Evolutionary conservation across 306 rosid genomes (phyloP), one percentile per base, ranked within the genome.

Genomic region (Glycine soja): DNA sequence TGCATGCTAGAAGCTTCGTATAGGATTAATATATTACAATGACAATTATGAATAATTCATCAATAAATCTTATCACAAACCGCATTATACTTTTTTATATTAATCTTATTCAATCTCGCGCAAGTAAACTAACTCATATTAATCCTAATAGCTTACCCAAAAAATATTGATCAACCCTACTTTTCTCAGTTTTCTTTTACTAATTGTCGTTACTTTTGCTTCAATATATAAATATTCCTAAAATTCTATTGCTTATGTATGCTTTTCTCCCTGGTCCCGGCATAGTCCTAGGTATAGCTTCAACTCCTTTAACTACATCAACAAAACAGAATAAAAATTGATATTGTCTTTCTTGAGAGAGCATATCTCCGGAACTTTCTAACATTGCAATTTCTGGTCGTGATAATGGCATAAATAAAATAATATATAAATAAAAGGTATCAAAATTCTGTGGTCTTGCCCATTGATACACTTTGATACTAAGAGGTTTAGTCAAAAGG

Each of bases 391-490:
- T 65, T 56, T 50, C 19, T 36, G 38, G 64, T 64, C 42, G 9
- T 64, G 14, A 1, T 7, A 58, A 45, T 43, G 56, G 0, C 51
- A 54, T 2, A 53, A 8, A 52, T 34, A 50, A 3, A 8, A 48
- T 12, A 32, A 6, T 30, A 12, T 12, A 13, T 7, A 14, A 32
- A 32, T 10, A 16, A 5, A 38, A 38, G 6, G 7, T 30, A 9
- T 8, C 3, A 43, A 50, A 36, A 24, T 43, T 58, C 70, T 45
- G 77, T 46, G 76, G 70, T 70, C 77, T 69, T 58, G 82, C 76
- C 75, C 82, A 69, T 57, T 10, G 82, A 24, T 79, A 52, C 24
- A 3, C 68, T 53, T 67, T 6, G 11, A 66, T 43, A 30, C 13
- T 30, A 16, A 36, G 12, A 15, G 51, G 11, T 9, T 32, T 12